Conservation (phyloP, 768 basidiomycete species). For the Pleurotus salmoneostramineus region DNA sequence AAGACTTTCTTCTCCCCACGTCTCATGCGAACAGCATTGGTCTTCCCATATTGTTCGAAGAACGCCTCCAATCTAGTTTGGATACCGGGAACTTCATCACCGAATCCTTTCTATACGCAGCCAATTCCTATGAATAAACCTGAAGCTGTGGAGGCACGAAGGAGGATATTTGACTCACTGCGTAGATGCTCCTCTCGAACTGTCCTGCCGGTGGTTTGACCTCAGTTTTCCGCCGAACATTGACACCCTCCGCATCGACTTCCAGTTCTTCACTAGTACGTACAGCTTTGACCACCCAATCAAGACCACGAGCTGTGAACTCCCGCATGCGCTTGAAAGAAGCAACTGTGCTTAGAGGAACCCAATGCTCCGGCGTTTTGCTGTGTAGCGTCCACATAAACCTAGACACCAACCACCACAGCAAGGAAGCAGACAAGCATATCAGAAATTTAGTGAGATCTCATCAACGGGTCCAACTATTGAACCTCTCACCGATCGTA, state of each 20-base stretch:
- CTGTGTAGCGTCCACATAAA: slow-evolving; percentile 95
- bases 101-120: slow-evolving; percentile 85
- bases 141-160: neutral
- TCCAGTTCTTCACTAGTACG: slow-evolving; percentile 52
- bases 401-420: slow-evolving; percentile 30
- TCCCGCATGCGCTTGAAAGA: slow-evolving; percentile 96
- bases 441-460: neutral
- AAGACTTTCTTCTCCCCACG: slow-evolving; percentile 80
- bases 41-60: slow-evolving; percentile 72
- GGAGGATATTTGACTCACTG: slow-evolving; percentile 47
- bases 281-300: slow-evolving; percentile 75
- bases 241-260: slow-evolving; percentile 67
- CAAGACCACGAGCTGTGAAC: slow-evolving; percentile 51
- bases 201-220: slow-evolving; percentile 74
- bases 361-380: slow-evolving; percentile 83
- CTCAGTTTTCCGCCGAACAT: slow-evolving; percentile 72
- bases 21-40: slow-evolving; percentile 86
- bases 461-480: neutral
- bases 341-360: slow-evolving; percentile 79
- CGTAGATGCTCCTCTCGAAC: slow-evolving; percentile 85
- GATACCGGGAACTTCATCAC: slow-evolving; percentile 55
- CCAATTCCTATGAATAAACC: neutral
- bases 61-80: slow-evolving; percentile 77
- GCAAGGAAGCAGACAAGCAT: neutral
- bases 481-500: slow-evolving; percentile 63